Percentiles rank a stretch among this genome's conserved stretches.
phyloP scores from a whole-genome alignment of 2,329 filamentous ascomycete genomes.

The Xylariaceae sp. region DNA sequence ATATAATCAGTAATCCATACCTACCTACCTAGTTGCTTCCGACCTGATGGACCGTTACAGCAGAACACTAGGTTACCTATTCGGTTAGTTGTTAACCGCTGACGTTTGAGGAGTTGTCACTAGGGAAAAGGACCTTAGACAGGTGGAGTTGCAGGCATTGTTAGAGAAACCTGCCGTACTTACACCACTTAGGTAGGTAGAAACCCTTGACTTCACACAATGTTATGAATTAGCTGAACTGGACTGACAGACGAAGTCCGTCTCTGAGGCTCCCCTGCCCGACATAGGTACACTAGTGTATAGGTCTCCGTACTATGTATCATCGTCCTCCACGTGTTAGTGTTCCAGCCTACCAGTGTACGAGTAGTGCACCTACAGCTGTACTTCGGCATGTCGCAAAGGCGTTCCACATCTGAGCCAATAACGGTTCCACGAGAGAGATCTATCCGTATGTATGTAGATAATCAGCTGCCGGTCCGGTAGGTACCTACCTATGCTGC shows the following conservation, averaged over 20 bases:
- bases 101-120: neutral
- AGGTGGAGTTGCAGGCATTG: conserved; percentile 21
- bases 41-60: neutral
- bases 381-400: neutral
- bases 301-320: neutral
- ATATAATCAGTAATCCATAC: neutral
- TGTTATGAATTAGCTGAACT: neutral
- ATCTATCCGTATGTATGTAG: neutral
- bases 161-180: conserved; percentile 17
- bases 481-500: neutral
- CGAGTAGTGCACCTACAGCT: neutral
- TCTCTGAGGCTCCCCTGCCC: neutral
- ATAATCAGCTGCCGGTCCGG: neutral
- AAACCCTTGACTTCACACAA: no score
- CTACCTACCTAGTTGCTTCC: neutral
- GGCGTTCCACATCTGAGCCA: neutral
- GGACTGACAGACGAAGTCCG: neutral
- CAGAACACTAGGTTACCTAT: no score
- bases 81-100: no score
- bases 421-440: neutral
- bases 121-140: conserved; percentile 10
- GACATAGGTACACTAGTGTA: neutral
- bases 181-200: neutral
- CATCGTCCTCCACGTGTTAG: neutral
- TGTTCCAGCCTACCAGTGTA: neutral